These are phyloP conservation scores for Metroxylon sagu DNA, from an alignment of 176 grass and related monocot genomes.

Conservation along the genomic window DNA sequence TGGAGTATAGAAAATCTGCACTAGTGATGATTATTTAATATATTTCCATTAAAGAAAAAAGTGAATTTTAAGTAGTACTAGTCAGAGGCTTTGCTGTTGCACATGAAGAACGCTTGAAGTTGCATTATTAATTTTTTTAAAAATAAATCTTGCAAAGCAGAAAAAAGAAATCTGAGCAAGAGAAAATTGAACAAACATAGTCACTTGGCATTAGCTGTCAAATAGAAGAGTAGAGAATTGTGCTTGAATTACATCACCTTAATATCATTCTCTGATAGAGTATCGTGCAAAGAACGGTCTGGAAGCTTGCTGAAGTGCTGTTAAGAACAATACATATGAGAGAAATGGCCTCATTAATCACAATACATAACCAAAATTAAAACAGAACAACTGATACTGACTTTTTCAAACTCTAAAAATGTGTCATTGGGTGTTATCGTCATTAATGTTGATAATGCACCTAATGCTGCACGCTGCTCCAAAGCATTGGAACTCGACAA, in stretches of 20 bases:
- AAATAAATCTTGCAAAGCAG: too few species aligned
- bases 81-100: too few species aligned
- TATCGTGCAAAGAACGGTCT: slow-evolving; percentile 63
- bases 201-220: too few species aligned
- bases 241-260: slow-evolving; percentile 45
- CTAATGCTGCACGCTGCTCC: slow-evolving; percentile 45
- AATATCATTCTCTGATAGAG: slow-evolving; percentile 62
- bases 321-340: slow-evolving; percentile 16
- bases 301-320: slow-evolving; percentile 75
- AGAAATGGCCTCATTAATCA: slow-evolving; percentile 14
- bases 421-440: slow-evolving; percentile 70
- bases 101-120: too few species aligned
- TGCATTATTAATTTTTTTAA: too few species aligned
- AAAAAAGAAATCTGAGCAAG: too few species aligned
- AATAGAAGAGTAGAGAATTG: too few species aligned
- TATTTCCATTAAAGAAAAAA: neutral
- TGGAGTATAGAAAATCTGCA: slow-evolving; percentile 84
- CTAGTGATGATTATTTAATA: slow-evolving; percentile 18
- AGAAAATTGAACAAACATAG: too few species aligned
- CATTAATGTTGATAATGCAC: slow-evolving; percentile 80
- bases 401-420: slow-evolving; percentile 91
- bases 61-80: too few species aligned
- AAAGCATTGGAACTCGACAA: slow-evolving; percentile 60
- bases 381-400: slow-evolving; percentile 23
- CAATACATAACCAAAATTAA: slow-evolving; percentile 13